A percentile compares a stretch with the other conserved stretches of the same genome.
These are phyloP conservation scores for Podaxis mareebaensis DNA, from an alignment of 768 basidiomycete species.

Conservation along the genomic window DNA sequence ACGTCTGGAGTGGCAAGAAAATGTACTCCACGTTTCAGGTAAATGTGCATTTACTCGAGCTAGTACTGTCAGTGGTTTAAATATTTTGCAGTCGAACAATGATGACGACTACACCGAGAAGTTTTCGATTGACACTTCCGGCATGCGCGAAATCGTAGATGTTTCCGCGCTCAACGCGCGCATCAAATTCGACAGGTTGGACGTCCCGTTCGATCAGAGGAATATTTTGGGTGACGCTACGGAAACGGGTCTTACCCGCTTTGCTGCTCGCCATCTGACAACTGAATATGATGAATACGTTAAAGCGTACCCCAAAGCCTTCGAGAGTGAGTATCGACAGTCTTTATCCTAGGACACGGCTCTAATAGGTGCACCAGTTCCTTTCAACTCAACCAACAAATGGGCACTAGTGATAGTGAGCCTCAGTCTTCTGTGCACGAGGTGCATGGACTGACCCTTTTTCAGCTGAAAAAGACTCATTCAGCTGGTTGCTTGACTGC, in stretches of 20 bases:
- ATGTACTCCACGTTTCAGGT: constrained; percentile 71
- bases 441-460: constrained; percentile 5
- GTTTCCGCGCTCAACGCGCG: constrained; percentile 67
- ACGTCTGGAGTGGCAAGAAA: constrained; percentile 60
- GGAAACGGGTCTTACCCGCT: constrained; percentile 70
- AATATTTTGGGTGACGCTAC: constrained; percentile 72
- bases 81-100: constrained; percentile 57
- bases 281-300: constrained; percentile 54
- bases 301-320: constrained; percentile 54
- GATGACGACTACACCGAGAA: constrained; percentile 52
- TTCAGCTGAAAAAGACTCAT: constrained; percentile 58
- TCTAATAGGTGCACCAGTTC: constrained; percentile 36
- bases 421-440: constrained; percentile 11
- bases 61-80: not conserved
- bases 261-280: constrained; percentile 56
- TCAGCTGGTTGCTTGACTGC: constrained; percentile 46
- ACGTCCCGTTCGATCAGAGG: constrained; percentile 62
- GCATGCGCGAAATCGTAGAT: constrained; percentile 66
- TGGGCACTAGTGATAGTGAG: constrained; percentile 73
- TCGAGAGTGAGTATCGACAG: constrained; percentile 42
- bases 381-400: constrained; percentile 74
- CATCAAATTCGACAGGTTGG: constrained; percentile 67
- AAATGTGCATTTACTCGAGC: not conserved
- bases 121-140: constrained; percentile 52
- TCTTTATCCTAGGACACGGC: not conserved